phyloP scores from a whole-genome alignment of 2,329 filamentous ascomycete species.

The Aspergillus novofumigatus region DNA sequence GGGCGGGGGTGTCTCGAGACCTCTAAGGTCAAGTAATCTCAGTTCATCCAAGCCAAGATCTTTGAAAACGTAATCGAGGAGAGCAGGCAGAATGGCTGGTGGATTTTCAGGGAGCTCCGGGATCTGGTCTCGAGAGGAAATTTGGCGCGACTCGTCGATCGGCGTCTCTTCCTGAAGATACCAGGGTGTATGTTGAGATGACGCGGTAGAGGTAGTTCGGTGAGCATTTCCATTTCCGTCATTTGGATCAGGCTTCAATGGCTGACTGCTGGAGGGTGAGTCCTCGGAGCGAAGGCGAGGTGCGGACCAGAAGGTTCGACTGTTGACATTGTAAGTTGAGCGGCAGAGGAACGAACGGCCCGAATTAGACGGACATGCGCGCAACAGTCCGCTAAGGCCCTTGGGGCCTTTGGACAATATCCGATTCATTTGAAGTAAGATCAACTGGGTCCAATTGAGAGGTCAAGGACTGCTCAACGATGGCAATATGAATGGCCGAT shows the following conservation, averaged over 20 bases:
- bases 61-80: constrained; percentile 75
- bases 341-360: constrained; percentile 13
- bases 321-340: constrained; percentile 12
- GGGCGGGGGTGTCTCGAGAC: constrained; percentile 78
- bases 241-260: neutral
- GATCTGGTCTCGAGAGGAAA: constrained; percentile 53
- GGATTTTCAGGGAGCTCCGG: constrained; percentile 64
- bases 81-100: constrained; percentile 65
- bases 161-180: constrained; percentile 67
- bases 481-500: neutral
- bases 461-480: neutral
- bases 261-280: constrained; percentile 12
- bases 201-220: constrained; percentile 1
- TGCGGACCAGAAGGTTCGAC: constrained; percentile 21
- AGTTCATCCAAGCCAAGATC: constrained; percentile 84
- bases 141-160: constrained; percentile 33
- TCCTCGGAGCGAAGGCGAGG: constrained; percentile 22
- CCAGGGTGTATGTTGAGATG: constrained; percentile 60
- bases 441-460: neutral
- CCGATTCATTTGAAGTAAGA: constrained; percentile 27
- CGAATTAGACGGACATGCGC: constrained; percentile 22
- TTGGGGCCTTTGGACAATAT: constrained; percentile 26
- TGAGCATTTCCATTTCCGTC: constrained; percentile 5
- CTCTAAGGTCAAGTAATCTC: constrained; percentile 73
- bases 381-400: constrained; percentile 28